Conservation (phyloP, 192 early-diverging fungal species). For the Kickxella alabastrina region DNA sequence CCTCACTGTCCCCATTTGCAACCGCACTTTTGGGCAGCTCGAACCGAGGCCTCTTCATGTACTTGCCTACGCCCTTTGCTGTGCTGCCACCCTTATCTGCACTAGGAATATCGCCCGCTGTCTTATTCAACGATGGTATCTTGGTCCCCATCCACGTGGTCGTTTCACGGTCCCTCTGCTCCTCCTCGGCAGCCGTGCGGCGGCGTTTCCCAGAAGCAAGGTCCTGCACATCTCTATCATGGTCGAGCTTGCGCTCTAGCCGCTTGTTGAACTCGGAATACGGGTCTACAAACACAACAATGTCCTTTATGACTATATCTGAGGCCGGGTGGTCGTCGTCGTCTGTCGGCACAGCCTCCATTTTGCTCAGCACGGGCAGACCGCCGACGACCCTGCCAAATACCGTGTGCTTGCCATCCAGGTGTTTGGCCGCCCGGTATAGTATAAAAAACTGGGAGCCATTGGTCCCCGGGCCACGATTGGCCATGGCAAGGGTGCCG, state of each 20-base stretch:
- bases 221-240: conserved; percentile 45
- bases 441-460: conserved; percentile 65
- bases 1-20: neutral
- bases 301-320: conserved; percentile 71
- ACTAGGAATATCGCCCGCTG: no score
- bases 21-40: neutral
- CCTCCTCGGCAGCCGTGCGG: conserved; percentile 45
- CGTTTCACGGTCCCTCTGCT: conserved; percentile 57
- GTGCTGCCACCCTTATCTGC: no score
- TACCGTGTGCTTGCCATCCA: conserved; percentile 87
- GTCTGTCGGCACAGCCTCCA: conserved; percentile 73
- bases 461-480: conserved; percentile 89
- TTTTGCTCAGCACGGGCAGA: conserved; percentile 69
- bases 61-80: conserved; percentile 18
- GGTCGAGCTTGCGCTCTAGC: conserved; percentile 61
- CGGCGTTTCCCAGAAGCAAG: conserved; percentile 39
- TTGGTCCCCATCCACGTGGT: conserved; percentile 73
- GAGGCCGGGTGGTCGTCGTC: conserved; percentile 66
- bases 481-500: conserved; percentile 94
- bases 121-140: no score
- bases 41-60: conserved; percentile 25
- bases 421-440: conserved; percentile 60
- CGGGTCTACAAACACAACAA: conserved; percentile 79
- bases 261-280: conserved; percentile 71
- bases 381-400: conserved; percentile 94